A percentile compares a stretch with the other conserved stretches of the same genome.
Evolutionary conservation across 805 yeast species (phyloP).

Genomic region (Candida tammaniensis): DNA sequence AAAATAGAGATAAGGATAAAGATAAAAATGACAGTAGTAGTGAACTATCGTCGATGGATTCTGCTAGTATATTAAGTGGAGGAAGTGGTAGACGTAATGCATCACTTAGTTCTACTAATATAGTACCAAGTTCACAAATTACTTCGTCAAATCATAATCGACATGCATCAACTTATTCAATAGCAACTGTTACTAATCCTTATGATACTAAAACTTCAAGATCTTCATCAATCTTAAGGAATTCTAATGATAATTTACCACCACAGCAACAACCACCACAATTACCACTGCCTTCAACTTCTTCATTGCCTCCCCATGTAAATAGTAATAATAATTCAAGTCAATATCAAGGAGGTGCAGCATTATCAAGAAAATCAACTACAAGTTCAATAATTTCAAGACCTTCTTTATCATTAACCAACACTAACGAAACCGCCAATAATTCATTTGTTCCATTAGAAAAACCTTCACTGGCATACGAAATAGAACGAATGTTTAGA

Average conservation of each 20-base stretch:
- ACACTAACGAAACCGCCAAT: conserved; percentile 17
- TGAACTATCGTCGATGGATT: conserved; percentile 32
- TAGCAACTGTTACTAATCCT: conserved; percentile 28
- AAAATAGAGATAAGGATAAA: conserved; percentile 18
- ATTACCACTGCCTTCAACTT: no score
- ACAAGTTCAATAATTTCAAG: conserved; percentile 23
- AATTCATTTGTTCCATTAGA: conserved; percentile 42
- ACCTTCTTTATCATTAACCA: conserved; percentile 19
- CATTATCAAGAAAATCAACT: conserved; percentile 23
- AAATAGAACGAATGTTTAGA: conserved; percentile 70
- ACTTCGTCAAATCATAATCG: conserved; percentile 35
- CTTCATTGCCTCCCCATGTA: no score
- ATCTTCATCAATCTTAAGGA: no score
- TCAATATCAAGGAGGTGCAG: conserved; percentile 6
- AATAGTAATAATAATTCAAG: background rate
- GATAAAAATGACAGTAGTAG: conserved; percentile 19
- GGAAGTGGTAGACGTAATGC: conserved; percentile 16
- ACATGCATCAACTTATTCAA: conserved; percentile 39
- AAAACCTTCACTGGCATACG: conserved; percentile 63
- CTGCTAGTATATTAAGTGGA: conserved; percentile 25
- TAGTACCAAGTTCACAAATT: conserved; percentile 28
- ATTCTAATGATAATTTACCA: no score
- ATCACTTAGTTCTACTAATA: conserved; percentile 17
- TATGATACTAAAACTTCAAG: conserved; percentile 25
- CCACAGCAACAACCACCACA: no score